These are phyloP conservation scores for Mycena citricolor DNA, from an alignment of 1,284 basidiomycete genomes.

Conservation along the genomic window DNA sequence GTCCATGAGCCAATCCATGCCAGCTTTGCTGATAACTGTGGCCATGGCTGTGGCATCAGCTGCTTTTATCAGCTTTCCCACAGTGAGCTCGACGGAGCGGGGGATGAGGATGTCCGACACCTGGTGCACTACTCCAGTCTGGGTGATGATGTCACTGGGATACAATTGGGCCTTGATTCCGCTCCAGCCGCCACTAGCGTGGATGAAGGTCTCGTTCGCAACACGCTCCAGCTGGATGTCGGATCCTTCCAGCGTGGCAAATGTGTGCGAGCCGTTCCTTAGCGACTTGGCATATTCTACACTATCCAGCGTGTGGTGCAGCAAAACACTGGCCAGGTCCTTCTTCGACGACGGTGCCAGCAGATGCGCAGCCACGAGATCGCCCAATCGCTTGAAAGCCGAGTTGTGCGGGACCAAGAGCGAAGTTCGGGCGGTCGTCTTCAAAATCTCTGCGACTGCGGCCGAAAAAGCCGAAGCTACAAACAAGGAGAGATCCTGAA, in stretches of 20 bases:
- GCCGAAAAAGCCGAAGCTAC: slow-evolving; percentile 88
- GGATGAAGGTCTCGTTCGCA: slow-evolving; percentile 51
- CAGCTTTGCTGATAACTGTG: slow-evolving; percentile 78
- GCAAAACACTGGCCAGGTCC: slow-evolving; percentile 80
- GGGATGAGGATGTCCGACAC: slow-evolving; percentile 89
- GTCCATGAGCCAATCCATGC: slow-evolving; percentile 88
- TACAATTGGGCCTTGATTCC: slow-evolving; percentile 60
- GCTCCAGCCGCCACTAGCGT: slow-evolving; percentile 74
- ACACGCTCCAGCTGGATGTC: slow-evolving; percentile 62
- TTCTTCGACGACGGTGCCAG: slow-evolving; percentile 72
- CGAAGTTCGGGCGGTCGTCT: slow-evolving; percentile 70
- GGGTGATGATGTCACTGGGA: slow-evolving; percentile 70
- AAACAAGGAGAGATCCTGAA: slow-evolving; percentile 84
- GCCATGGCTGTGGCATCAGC: slow-evolving; percentile 88
- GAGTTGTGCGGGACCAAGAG: slow-evolving; percentile 87
- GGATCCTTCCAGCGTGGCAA: slow-evolving; percentile 70
- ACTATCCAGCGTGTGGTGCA: slow-evolving; percentile 81
- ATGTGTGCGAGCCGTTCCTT: slow-evolving; percentile 64
- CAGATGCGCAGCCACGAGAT: slow-evolving; percentile 84
- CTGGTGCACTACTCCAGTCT: slow-evolving; percentile 91
- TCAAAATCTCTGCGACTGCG: slow-evolving; percentile 70
- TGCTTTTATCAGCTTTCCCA: slow-evolving; percentile 88
- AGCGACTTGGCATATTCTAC: slow-evolving; percentile 75
- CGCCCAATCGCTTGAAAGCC: slow-evolving; percentile 85
- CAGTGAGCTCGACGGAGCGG: slow-evolving; percentile 80